Percentiles rank a stretch among this genome's conserved stretches.
Evolutionary conservation across 2,329 filamentous ascomycete species (phyloP).

Genomic region (Trichoderma sp.): DNA sequence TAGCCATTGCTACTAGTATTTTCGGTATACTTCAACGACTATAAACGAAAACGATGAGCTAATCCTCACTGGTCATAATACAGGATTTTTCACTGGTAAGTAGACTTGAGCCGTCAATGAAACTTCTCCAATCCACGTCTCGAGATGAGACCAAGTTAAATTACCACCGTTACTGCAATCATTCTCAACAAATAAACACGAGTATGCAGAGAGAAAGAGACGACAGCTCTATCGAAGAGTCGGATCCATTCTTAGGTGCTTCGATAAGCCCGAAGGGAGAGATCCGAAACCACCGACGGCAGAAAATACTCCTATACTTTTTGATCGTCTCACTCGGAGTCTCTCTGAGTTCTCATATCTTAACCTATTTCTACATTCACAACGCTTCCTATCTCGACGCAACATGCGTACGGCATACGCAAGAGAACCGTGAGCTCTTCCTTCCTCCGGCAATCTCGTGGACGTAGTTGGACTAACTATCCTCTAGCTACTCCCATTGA

Average conservation of each 20-base stretch:
- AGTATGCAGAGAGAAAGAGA: background rate
- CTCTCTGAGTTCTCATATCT: background rate
- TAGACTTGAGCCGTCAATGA: background rate
- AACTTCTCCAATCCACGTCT: background rate
- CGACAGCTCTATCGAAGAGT: conserved; percentile 2
- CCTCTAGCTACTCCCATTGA: background rate
- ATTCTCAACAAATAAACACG: background rate
- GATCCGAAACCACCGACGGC: background rate
- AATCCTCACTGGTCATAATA: background rate
- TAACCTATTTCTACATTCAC: conserved; percentile 5
- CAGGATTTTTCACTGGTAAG: background rate
- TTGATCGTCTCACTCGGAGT: background rate
- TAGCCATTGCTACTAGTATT: background rate
- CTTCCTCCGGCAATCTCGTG: background rate
- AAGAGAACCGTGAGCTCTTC: background rate
- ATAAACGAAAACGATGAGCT: background rate
- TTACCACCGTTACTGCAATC: background rate
- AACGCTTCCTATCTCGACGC: conserved; percentile 7
- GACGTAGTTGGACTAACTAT: background rate
- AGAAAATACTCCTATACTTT: background rate
- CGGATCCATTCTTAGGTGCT: background rate
- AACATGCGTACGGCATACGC: conserved; percentile 1
- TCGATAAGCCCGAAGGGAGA: background rate
- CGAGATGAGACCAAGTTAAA: background rate
- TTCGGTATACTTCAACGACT: background rate